Conservation (phyloP, 805 yeast species). For the Hanseniaspora clermontiae region DNA sequence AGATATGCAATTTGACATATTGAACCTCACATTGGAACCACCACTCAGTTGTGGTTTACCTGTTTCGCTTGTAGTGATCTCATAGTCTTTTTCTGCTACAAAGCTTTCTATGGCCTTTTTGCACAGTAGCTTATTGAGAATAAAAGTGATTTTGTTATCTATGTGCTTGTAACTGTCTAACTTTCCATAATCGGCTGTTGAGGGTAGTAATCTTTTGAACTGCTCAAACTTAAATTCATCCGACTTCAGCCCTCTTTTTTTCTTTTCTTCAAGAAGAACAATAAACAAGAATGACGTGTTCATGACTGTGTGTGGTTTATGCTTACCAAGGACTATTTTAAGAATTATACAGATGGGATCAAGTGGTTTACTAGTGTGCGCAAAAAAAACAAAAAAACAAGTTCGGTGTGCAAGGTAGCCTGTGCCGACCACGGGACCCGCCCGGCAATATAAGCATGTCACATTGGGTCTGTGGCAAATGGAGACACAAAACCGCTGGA, state of each 20-base stretch:
- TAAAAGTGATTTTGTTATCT: constrained; percentile 24
- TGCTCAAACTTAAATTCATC: constrained; percentile 36
- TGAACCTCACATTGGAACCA: constrained; percentile 32
- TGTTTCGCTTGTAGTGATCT: constrained; percentile 27
- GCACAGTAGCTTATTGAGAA: constrained; percentile 31
- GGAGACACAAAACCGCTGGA: no score
- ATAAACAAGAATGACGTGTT: neutral
- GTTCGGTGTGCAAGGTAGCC: no score
- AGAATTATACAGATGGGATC: no score
- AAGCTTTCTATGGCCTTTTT: constrained; percentile 36
- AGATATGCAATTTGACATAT: constrained; percentile 42
- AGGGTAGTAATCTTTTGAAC: constrained; percentile 35
- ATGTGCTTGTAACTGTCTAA: constrained; percentile 13
- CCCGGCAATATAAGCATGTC: no score
- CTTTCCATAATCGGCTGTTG: constrained; percentile 29
- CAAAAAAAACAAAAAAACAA: no score
- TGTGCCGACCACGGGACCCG: no score
- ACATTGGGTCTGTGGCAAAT: no score
- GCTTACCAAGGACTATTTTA: no score
- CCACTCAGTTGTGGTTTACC: constrained; percentile 46
- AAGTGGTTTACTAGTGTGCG: no score
- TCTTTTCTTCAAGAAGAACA: neutral
- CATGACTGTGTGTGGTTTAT: neutral
- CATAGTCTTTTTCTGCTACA: constrained; percentile 22
- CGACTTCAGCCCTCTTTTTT: neutral